These are phyloP conservation scores for Fusarium udum DNA, from an alignment of 2,329 filamentous ascomycete genomes.

Conservation along the genomic window DNA sequence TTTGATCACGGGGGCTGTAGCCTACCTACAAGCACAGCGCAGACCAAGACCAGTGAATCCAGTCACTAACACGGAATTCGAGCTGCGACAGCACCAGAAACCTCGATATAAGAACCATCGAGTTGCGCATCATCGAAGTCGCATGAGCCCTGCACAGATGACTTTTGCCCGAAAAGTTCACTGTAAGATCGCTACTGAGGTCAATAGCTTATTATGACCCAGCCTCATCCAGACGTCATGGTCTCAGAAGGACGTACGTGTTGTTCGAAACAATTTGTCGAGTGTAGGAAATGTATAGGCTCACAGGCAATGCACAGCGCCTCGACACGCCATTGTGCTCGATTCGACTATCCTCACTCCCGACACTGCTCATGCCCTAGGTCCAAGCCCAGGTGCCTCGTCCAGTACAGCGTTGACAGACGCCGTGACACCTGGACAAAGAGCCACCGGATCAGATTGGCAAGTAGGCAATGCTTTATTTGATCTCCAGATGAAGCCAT, in stretches of 20 bases:
- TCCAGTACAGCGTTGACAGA: slow-evolving; percentile 1
- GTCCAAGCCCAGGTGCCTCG: slow-evolving; percentile 1
- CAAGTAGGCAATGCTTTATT: slow-evolving; percentile 20
- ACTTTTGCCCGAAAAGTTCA: neutral
- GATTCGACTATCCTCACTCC: slow-evolving; percentile 2
- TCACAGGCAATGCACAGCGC: slow-evolving; percentile 28
- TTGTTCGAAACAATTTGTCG: neutral
- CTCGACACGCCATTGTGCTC: slow-evolving; percentile 15
- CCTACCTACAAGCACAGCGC: neutral
- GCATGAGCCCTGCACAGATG: slow-evolving; percentile 12
- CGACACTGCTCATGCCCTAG: neutral
- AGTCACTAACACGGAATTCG: slow-evolving; percentile 35
- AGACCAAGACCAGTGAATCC: neutral
- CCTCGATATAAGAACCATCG: slow-evolving; percentile 14
- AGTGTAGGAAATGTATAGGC: neutral
- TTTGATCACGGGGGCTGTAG: slow-evolving; percentile 29
- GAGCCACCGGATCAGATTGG: neutral
- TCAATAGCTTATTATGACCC: slow-evolving; percentile 27
- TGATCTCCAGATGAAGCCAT: slow-evolving; percentile 17
- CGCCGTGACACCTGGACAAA: slow-evolving; percentile 1
- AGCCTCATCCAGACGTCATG: slow-evolving; percentile 41
- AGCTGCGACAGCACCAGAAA: slow-evolving; percentile 25
- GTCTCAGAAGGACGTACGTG: slow-evolving; percentile 43
- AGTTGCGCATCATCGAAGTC: slow-evolving; percentile 12
- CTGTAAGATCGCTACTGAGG: slow-evolving; percentile 16